These are phyloP conservation scores for Metschnikowia continentalis DNA, from an alignment of 805 yeast genomes.

Conservation along the genomic window DNA sequence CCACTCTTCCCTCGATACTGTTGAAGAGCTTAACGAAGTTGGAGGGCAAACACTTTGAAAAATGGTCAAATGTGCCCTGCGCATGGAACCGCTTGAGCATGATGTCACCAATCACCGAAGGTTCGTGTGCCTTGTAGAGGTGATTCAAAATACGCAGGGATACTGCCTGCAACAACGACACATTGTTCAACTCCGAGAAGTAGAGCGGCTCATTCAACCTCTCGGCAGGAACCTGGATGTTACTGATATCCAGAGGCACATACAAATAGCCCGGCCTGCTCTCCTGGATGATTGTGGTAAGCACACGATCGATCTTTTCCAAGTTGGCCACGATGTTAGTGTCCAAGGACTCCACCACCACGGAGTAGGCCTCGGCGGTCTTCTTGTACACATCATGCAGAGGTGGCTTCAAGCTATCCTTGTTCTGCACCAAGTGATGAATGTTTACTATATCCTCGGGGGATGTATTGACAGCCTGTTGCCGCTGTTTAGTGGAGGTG, in stretches of 20 bases:
- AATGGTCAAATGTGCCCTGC: constrained; percentile 40
- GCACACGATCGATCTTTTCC: constrained; percentile 62
- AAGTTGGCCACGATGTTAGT: constrained; percentile 27
- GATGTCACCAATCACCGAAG: constrained; percentile 70
- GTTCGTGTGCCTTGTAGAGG: constrained; percentile 51
- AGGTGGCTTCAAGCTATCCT: constrained; percentile 47
- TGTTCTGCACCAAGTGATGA: constrained; percentile 61
- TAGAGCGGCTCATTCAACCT: constrained; percentile 19
- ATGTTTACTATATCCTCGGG: constrained; percentile 20
- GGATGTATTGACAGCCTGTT: constrained; percentile 17
- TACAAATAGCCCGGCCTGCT: constrained; percentile 81
- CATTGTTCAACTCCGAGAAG: constrained; percentile 15
- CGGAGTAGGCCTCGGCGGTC: constrained; percentile 56
- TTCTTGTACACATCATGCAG: constrained; percentile 65
- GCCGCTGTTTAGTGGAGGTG: constrained; percentile 21
- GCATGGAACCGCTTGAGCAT: constrained; percentile 59
- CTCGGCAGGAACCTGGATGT: constrained; percentile 24
- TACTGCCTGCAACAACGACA: constrained; percentile 17
- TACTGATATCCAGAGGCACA: constrained; percentile 68
- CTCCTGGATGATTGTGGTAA: constrained; percentile 48
- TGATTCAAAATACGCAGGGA: constrained; percentile 40
- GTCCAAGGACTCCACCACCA: constrained; percentile 40
- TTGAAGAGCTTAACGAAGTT: constrained; percentile 45
- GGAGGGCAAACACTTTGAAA: constrained; percentile 43
- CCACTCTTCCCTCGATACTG: constrained; percentile 64